Base-by-base conservation (phyloP, 768 basidiomycete genomes). In the Lyophyllum decastes region DNA sequence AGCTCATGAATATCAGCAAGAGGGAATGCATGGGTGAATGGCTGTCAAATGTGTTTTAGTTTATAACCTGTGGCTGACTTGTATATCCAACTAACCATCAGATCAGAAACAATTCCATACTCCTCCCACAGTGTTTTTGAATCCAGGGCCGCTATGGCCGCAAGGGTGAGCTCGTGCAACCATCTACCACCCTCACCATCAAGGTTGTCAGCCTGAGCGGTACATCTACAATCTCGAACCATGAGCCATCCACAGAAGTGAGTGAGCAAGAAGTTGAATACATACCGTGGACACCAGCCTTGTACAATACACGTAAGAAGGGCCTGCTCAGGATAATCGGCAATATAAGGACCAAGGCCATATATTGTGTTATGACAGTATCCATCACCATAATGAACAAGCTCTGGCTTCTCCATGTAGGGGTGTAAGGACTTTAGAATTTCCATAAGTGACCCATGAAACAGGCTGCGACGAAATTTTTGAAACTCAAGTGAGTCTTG, bases 31-130 rank as follows among this genome's bases (percentile, higher is more conserved):
- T 60, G 55, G 22, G 72, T 73, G 27, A 73, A 73, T 9, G 71
- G 71, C 71, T 72, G 22, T 21, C n/a, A 21, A 41, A n/a, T 21
- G 19, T n/a, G 5, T 3, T 41, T 38, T 38, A 38, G 35, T 11
- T 4, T 12, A 11, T 16, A 38, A 41, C 4, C n/a, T 41, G 4
- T 4, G 44, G 44, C 10, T 2, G 12, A 45, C 4, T 14, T 45
- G 8, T 45, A 12, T 45, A 24, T n/a, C n/a, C 6, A 43, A 24
- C 44, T 26, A 55, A 77, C 76, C 8, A 72, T 43, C 27, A 77
- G 54, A 46, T 75, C 70, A 2, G 24, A 54, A 52, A 66, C 54
- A 49, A 77, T 65, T 0, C 77, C 74, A 58, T 69, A 76, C 0
- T 66, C 65, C 43, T 68, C 65, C 72, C 74, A 74, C 1, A 76